phyloP scores from a whole-genome alignment of 139 green algal species.

The Coelastrella sp. region DNA sequence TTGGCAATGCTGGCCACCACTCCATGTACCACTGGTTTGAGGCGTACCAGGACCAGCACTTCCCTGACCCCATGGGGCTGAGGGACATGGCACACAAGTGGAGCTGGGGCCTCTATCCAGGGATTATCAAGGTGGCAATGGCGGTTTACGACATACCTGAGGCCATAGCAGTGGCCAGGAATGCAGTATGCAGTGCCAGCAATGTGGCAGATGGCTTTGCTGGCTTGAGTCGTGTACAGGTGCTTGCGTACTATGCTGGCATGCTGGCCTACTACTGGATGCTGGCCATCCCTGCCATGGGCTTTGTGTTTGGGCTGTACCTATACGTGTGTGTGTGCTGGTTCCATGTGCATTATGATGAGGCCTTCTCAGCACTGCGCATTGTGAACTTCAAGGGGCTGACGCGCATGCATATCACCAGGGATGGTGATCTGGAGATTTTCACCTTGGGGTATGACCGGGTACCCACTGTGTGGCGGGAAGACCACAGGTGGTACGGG shows the following conservation, averaged over 20 bases:
- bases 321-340: constrained; percentile 84
- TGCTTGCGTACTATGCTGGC: constrained; percentile 82
- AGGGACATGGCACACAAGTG: constrained; percentile 59
- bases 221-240: constrained; percentile 73
- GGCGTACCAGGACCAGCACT: constrained; percentile 78
- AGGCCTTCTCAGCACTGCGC: constrained; percentile 84
- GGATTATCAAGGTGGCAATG: constrained; percentile 79
- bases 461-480: constrained; percentile 76
- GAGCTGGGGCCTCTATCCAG: constrained; percentile 82
- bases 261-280: constrained; percentile 94
- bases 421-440: constrained; percentile 70
- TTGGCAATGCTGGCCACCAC: constrained; percentile 80
- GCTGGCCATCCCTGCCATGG: constrained; percentile 86
- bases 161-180: constrained; percentile 79
- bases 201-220: constrained; percentile 41
- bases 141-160: constrained; percentile 87
- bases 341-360: constrained; percentile 89
- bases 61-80: constrained; percentile 87
- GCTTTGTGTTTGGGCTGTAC: constrained; percentile 88
- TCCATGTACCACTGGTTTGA: constrained; percentile 86
- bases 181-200: constrained; percentile 64
- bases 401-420: constrained; percentile 82
- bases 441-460: constrained; percentile 75
- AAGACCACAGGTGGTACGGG: constrained; percentile 80
- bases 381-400: constrained; percentile 86